Evolutionary conservation across 2,329 filamentous ascomycete species (phyloP).

Genomic region (Colletotrichum ledebouriae): DNA sequence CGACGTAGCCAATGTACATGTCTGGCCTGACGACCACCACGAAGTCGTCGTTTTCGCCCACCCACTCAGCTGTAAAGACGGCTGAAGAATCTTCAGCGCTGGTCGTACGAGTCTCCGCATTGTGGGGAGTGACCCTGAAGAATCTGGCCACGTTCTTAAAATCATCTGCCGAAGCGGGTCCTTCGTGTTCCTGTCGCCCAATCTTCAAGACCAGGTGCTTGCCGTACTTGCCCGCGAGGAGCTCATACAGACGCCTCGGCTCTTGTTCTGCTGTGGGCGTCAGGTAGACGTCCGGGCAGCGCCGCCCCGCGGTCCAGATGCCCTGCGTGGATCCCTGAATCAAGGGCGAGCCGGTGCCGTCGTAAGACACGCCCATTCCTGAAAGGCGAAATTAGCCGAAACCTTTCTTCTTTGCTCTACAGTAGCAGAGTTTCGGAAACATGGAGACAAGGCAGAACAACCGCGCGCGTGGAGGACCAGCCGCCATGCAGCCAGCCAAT

Average conservation of each 20-base stretch:
- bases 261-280: conserved; percentile 31
- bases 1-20: conserved; percentile 57
- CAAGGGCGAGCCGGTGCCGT: conserved; percentile 51
- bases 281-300: conserved; percentile 55
- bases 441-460: conserved; percentile 2
- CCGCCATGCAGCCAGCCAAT: too few species aligned
- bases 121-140: conserved; percentile 35
- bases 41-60: conserved; percentile 46
- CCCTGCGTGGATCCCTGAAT: conserved; percentile 50
- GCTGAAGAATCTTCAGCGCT: conserved; percentile 10
- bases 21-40: conserved; percentile 55
- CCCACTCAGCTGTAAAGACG: conserved; percentile 50
- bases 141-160: conserved; percentile 22
- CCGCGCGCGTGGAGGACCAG: too few species aligned
- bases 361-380: conserved; percentile 58
- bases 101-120: conserved; percentile 28
- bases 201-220: conserved; percentile 48
- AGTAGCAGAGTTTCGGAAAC: background rate
- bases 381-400: conserved; percentile 43
- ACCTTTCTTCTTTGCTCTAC: background rate
- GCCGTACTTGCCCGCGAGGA: conserved; percentile 48
- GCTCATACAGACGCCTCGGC: conserved; percentile 50
- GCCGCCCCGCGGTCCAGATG: conserved; percentile 55
- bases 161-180: conserved; percentile 9
- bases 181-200: conserved; percentile 30